Evolutionary conservation across 2,329 filamentous ascomycete species (phyloP), one percentile per base, ranked within the genome.

Genomic region (Trichoderma koningiopsis): DNA sequence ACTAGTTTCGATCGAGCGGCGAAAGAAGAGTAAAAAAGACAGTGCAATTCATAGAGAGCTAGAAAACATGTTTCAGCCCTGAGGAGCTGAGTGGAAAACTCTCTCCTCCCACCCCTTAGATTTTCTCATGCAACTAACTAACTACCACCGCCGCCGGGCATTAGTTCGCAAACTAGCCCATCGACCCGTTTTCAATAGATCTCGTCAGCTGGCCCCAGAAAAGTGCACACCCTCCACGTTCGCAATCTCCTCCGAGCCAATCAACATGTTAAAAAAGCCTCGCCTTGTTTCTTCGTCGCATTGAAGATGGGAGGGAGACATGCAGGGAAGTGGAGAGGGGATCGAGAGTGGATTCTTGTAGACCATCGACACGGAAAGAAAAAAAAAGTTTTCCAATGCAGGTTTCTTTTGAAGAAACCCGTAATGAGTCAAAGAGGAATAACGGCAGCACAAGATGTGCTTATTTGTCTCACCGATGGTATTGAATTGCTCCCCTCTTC

Each of bases 141-240:
- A 27, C 27, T 4, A 27, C 40, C 1, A 43, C 7, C 7, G 8
- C 5, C 40, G n/a, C 40, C 40, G 7, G 19, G 40, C 40, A 43
- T 37, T 56, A 43, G 52, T 56, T 22, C 35, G 16, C 40, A 55
- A 27, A 40, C 37, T 66, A 66, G 52, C 31, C 3, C 37, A 55
- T 35, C 53, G 16, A 66, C 62, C 62, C 61, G 33, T 64, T 56
- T 64, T 43, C 61, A 43, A 64, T 64, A 64, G 61, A 64, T 64
- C 61, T 64, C 61, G 35, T 64, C 61, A 64, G 49, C 61, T 56
- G 35, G 27, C n/a, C 40, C 31, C 33, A 35, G 33, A 43, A 57
- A 55, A 16, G 5, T 14, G 6, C 27, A 27, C 27, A 31, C 22
- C n/a, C 53, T 40, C 37, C 37, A 35, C 22, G 6, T 40, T 43